Evolutionary conservation across 176 grass and related monocot species (phyloP).

Genomic region (Stipa capillata): DNA sequence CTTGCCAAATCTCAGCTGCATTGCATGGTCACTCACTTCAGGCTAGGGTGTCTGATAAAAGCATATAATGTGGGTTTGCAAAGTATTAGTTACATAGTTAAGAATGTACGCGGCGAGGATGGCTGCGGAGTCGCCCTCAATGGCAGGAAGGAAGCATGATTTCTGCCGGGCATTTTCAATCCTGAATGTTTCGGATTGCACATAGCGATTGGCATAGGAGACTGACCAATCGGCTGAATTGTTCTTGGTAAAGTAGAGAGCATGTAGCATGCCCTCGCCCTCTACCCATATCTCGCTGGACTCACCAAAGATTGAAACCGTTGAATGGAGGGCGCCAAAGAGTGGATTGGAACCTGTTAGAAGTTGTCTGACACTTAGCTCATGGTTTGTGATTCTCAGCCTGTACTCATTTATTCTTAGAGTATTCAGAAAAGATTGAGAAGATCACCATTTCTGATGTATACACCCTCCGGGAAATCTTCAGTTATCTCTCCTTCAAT

Average conservation of each 20-base stretch:
- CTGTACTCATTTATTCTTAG: background rate
- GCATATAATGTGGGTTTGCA: background rate
- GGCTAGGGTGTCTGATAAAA: background rate
- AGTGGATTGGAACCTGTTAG: conserved; percentile 37
- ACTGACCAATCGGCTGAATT: background rate
- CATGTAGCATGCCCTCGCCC: conserved; percentile 51
- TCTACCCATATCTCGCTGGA: conserved; percentile 38
- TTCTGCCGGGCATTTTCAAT: background rate
- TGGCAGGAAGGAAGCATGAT: conserved; percentile 39
- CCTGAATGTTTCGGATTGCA: conserved; percentile 29
- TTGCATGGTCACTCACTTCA: background rate
- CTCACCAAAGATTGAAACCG: conserved; percentile 1
- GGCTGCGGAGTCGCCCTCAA: conserved; percentile 25
- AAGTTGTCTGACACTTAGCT: background rate
- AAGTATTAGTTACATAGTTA: conserved; percentile 26
- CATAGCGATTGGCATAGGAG: conserved; percentile 31
- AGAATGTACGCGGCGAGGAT: conserved; percentile 29
- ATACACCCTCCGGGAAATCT: conserved; percentile 43
- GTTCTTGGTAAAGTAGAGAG: conserved; percentile 31
- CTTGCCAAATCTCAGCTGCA: conserved; percentile 40
- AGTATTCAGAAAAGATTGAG: background rate
- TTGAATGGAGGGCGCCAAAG: conserved; percentile 28
- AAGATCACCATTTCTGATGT: conserved; percentile 40
- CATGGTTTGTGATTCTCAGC: background rate
- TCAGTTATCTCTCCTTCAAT: conserved; percentile 38